These are phyloP conservation scores for Aspergillus costaricaensis DNA, from an alignment of 2,329 filamentous ascomycete species.

Conservation along the genomic window DNA sequence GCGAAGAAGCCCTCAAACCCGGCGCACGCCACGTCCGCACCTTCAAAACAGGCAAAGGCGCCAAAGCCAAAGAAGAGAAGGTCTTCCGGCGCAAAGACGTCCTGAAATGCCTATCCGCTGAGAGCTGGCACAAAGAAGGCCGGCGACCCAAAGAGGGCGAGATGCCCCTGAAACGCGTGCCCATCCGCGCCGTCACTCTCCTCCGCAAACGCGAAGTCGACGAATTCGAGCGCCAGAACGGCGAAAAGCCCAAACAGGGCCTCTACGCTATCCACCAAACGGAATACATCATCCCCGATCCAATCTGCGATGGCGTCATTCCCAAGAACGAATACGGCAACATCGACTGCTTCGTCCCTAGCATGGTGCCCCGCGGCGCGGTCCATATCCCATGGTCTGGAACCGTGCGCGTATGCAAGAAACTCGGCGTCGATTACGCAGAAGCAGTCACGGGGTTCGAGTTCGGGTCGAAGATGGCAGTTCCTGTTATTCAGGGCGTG, in stretches of 20 bases:
- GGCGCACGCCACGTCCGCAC: slow-evolving; percentile 69
- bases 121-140: slow-evolving; percentile 98
- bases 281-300: slow-evolving; percentile 90
- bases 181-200: slow-evolving; percentile 86
- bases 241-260: slow-evolving; percentile 82
- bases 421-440: slow-evolving; percentile 81
- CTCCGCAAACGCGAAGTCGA: slow-evolving; percentile 86
- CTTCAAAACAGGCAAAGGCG: slow-evolving; percentile 75
- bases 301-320: slow-evolving; percentile 80
- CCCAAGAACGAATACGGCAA: slow-evolving; percentile 96
- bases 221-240: slow-evolving; percentile 75
- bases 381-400: slow-evolving; percentile 80
- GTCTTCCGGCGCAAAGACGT: slow-evolving; percentile 81
- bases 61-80: slow-evolving; percentile 71
- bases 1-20: slow-evolving; percentile 82
- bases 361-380: slow-evolving; percentile 86
- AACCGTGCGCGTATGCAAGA: slow-evolving; percentile 76
- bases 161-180: slow-evolving; percentile 79
- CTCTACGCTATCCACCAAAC: slow-evolving; percentile 84
- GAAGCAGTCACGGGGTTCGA: slow-evolving; percentile 97
- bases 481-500: slow-evolving; percentile 87
- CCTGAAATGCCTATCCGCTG: slow-evolving; percentile 81
- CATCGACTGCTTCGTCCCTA: slow-evolving; percentile 90
- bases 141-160: slow-evolving; percentile 71
- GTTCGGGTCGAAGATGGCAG: slow-evolving; percentile 90